A percentile compares a stretch with the other conserved stretches of the same genome.
Conservation (phyloP, 495 filamentous ascomycete species). For the Venustampulla echinocandica region DNA sequence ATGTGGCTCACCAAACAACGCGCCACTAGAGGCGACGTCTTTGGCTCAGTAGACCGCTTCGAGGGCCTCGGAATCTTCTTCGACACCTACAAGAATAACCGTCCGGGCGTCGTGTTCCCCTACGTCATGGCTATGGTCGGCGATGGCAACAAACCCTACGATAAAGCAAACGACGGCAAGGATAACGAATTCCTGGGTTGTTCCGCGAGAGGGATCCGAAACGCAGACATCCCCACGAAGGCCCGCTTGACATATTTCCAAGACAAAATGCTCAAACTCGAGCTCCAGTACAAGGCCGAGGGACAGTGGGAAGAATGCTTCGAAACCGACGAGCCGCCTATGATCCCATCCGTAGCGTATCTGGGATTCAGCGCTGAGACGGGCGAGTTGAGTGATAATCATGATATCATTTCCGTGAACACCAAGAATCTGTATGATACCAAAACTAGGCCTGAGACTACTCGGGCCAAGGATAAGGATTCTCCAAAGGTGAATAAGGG, state of each 20-base stretch:
- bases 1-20: conserved; percentile 98
- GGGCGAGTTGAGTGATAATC: conserved; percentile 93
- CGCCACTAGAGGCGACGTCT: conserved; percentile 72
- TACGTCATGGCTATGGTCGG: conserved; percentile 98
- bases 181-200: conserved; percentile 87
- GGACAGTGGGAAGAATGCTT: conserved; percentile 89
- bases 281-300: conserved; percentile 86
- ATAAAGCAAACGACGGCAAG: conserved; percentile 93
- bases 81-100: conserved; percentile 99
- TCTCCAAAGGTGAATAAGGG: conserved; percentile 28
- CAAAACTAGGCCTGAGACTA: conserved; percentile 21
- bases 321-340: conserved; percentile 59
- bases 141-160: conserved; percentile 81
- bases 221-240: conserved; percentile 70
- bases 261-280: conserved; percentile 83
- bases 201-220: conserved; percentile 84
- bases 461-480: conserved; percentile 1
- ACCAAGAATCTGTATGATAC: conserved; percentile 82
- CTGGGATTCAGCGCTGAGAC: conserved; percentile 94
- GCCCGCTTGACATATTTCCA: conserved; percentile 90
- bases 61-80: conserved; percentile 95
- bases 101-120: conserved; percentile 89
- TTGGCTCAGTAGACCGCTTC: conserved; percentile 80
- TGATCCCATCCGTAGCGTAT: conserved; percentile 85
- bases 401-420: conserved; percentile 86